Evolutionary conservation across 2,329 filamentous ascomycete species (phyloP).

Genomic region (Epichloe hybrida): DNA sequence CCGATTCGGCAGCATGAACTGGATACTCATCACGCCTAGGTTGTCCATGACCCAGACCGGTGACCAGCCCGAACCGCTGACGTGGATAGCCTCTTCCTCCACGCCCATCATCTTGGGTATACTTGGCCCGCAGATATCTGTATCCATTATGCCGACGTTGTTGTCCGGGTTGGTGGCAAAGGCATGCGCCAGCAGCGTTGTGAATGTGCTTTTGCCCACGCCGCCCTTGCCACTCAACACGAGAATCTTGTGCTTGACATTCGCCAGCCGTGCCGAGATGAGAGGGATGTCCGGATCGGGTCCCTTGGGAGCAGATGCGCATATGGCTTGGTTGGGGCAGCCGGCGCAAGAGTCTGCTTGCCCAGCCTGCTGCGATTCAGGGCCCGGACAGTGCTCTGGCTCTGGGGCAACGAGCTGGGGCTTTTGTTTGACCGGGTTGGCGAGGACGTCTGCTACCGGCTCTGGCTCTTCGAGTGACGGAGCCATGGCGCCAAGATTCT

Average conservation of each 20-base stretch:
- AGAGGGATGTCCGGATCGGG: constrained; percentile 87
- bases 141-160: constrained; percentile 91
- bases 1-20: constrained; percentile 90
- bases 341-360: constrained; percentile 76
- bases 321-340: constrained; percentile 92
- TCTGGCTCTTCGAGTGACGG: constrained; percentile 58
- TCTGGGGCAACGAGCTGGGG: constrained; percentile 86
- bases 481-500: constrained; percentile 42
- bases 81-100: constrained; percentile 83
- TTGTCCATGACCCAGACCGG: constrained; percentile 95
- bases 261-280: constrained; percentile 69
- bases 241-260: constrained; percentile 82
- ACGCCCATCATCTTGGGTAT: constrained; percentile 99
- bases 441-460: constrained; percentile 53
- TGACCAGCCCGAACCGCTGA: constrained; percentile 79
- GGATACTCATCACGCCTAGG: constrained; percentile 88
- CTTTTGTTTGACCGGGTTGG: constrained; percentile 62
- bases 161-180: constrained; percentile 70
- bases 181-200: constrained; percentile 72
- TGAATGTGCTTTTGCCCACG: constrained; percentile 93
- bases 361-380: constrained; percentile 59
- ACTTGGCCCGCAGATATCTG: constrained; percentile 89
- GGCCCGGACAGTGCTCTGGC: constrained; percentile 92
- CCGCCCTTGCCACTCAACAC: constrained; percentile 91
- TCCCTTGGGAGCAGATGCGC: constrained; percentile 85